phyloP scores from a whole-genome alignment of 1,139 yeast species.

The Geotrichum siamense region DNA sequence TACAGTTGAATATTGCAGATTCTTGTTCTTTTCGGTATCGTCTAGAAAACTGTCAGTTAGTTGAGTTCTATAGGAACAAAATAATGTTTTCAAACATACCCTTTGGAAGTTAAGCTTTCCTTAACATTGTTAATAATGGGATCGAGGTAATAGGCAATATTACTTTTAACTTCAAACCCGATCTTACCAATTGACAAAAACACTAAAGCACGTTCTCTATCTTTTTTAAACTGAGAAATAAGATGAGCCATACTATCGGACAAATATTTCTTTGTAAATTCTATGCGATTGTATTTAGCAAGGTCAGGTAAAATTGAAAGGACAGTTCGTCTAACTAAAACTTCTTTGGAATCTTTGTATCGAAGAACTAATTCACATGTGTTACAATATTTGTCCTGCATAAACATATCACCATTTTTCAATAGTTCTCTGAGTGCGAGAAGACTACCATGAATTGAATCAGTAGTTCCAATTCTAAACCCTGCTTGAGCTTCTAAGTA shows the following conservation, averaged over 20 bases:
- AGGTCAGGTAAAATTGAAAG: constrained; percentile 74
- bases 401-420: constrained; percentile 55
- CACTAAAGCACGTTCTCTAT: constrained; percentile 70
- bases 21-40: constrained; percentile 67
- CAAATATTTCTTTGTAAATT: constrained; percentile 73
- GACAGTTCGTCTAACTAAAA: constrained; percentile 73
- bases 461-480: constrained; percentile 42
- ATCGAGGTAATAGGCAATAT: constrained; percentile 81
- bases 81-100: constrained; percentile 29
- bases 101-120: constrained; percentile 72
- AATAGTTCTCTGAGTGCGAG: constrained; percentile 76
- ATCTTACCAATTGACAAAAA: constrained; percentile 81
- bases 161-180: constrained; percentile 75
- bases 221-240: constrained; percentile 68
- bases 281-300: constrained; percentile 68
- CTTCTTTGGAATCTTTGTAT: constrained; percentile 70
- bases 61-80: too few relatives aligned
- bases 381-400: constrained; percentile 65
- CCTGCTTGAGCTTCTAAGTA: constrained; percentile 49
- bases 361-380: constrained; percentile 70
- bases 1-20: constrained; percentile 82
- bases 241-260: constrained; percentile 76
- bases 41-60: constrained; percentile 24
- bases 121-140: constrained; percentile 76
- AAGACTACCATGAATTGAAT: constrained; percentile 77